Conservation (phyloP, 2,329 filamentous ascomycete species). For the Beauveria brongniartii region DNA sequence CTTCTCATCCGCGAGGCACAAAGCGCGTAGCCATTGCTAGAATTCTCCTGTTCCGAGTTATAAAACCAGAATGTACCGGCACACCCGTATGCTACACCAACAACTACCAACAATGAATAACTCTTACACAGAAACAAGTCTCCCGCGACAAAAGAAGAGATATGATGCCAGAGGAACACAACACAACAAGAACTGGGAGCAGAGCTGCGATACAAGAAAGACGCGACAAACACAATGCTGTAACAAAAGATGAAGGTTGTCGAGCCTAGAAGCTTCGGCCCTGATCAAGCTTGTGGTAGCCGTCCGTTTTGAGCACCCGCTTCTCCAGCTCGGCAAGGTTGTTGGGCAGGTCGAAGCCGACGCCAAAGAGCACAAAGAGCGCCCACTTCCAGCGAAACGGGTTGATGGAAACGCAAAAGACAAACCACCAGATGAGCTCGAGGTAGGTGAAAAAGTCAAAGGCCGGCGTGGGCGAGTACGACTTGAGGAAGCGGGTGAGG, state of each 20-base stretch:
- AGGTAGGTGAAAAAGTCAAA: conserved; percentile 89
- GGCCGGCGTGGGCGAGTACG: conserved; percentile 59
- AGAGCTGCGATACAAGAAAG: too few relatives aligned
- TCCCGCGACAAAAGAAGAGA: too few relatives aligned
- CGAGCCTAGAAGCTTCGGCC: conserved; percentile 16
- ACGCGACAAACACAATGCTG: too few relatives aligned
- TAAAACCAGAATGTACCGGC: too few relatives aligned
- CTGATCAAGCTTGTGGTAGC: conserved; percentile 20
- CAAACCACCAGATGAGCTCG: conserved; percentile 79
- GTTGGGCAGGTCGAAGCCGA: conserved; percentile 59
- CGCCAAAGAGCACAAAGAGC: conserved; percentile 69
- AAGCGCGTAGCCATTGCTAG: too few relatives aligned
- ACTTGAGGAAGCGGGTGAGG: conserved; percentile 67
- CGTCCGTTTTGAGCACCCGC: conserved; percentile 44
- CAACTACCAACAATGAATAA: too few relatives aligned
- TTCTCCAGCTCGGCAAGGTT: conserved; percentile 60
- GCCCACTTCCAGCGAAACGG: conserved; percentile 91
- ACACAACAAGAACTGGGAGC: too few relatives aligned
- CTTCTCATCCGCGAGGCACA: too few relatives aligned
- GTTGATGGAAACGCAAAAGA: conserved; percentile 70
- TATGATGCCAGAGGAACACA: too few relatives aligned
- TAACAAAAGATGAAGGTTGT: background rate
- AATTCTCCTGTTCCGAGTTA: too few relatives aligned
- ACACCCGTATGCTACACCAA: too few relatives aligned
- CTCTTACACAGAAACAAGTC: too few relatives aligned